Evolutionary conservation across 1,139 yeast genomes (phyloP).

Genomic region (Yamadazyma triangularis): DNA sequence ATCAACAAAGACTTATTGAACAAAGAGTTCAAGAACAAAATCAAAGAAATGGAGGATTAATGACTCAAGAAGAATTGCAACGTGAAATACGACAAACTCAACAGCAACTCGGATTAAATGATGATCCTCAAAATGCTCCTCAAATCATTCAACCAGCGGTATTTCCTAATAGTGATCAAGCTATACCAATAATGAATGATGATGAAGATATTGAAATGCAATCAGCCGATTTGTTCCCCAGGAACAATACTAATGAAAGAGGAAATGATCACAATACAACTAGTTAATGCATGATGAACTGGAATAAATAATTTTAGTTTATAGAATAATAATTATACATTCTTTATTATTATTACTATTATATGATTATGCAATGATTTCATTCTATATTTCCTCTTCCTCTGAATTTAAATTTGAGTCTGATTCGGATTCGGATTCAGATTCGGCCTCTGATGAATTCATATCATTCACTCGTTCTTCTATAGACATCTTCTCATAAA

Average conservation of each 20-base stretch:
- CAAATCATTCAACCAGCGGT: slow-evolving; percentile 43
- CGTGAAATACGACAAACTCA: slow-evolving; percentile 1
- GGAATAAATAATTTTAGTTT: too few species aligned
- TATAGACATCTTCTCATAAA: too few species aligned
- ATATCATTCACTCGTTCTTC: too few species aligned
- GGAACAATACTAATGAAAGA: slow-evolving; percentile 8
- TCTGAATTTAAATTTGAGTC: too few species aligned
- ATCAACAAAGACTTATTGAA: slow-evolving; percentile 19
- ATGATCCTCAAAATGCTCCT: slow-evolving; percentile 29
- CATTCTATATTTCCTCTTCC: too few species aligned
- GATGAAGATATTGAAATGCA: slow-evolving; percentile 36
- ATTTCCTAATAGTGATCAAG: slow-evolving; percentile 28
- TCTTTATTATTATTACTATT: too few species aligned
- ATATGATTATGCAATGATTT: too few species aligned
- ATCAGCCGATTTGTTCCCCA: slow-evolving; percentile 30
- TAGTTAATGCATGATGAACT: too few species aligned
- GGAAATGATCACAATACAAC: neutral
- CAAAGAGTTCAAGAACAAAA: slow-evolving; percentile 9
- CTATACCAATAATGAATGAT: slow-evolving; percentile 22
- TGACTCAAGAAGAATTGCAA: slow-evolving; percentile 4
- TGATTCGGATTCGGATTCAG: too few species aligned
- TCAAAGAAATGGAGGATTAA: slow-evolving; percentile 7
- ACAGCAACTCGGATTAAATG: slow-evolving; percentile 1
- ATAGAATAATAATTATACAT: too few species aligned
- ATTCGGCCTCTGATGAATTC: too few species aligned